Evolutionary conservation across 768 basidiomycete species (phyloP), one percentile per base, ranked within the genome.

Genomic region (Leucosporidium scottii): DNA sequence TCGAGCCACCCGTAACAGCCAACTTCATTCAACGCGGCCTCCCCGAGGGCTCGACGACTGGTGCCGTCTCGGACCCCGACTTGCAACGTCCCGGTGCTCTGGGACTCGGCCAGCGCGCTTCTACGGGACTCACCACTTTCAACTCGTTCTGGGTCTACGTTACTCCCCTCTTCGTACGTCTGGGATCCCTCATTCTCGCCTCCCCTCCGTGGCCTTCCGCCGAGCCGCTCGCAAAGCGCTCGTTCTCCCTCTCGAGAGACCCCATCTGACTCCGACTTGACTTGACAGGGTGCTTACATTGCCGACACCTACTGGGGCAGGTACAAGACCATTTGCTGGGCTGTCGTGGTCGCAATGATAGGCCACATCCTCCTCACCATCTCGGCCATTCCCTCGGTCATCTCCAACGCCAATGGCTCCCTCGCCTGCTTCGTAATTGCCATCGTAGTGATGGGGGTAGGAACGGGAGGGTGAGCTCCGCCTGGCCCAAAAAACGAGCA

Each of bases 21-120:
- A 90, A 90, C 77, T 90, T 85, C 78, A 85, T 90, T 50, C 89
- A 90, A 75, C 84, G 85, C 66, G 82, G 83, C 0, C 83, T 90
- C 12, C 89, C 89, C 4, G 66, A 74, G 0, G 85, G 85, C 56
- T 89, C 87, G 0, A 81, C 75, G 54, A 89, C 87, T 0, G 89
- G 89, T 25, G 31, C 39, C 39, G 39, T 44, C 8, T 9, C 39
- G 8, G 15, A 44, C 39, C 2, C 39, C 39, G 39, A 44, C 74
- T 13, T 28, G 58, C 68, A 53, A 50, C 59, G 10, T 47, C 60
- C 34, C 15, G 75, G 75, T 44, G 74, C 75, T n/a, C 65, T 76
- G n/a, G 74, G 72, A 5, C 50, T 64, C 56, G 86, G 86, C 1
- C 87, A 91, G 75, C 85, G 82, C 49, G 84, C 87, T 18, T 84